Conservation (phyloP, 2,329 filamentous ascomycete genomes). For the Hypomyces perniciosus region DNA sequence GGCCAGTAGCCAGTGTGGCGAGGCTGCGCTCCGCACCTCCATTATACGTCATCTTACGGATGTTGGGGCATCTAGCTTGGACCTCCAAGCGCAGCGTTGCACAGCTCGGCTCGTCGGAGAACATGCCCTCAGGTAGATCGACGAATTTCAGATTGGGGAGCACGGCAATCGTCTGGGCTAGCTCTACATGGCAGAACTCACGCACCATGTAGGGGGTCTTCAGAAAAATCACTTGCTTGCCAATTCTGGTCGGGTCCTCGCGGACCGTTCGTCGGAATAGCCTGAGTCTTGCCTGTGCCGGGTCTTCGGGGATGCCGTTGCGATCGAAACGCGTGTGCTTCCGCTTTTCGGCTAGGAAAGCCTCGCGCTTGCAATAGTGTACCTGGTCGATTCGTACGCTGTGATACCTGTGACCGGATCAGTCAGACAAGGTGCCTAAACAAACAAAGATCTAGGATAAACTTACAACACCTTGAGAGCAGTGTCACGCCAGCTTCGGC, state of each 20-base stretch:
- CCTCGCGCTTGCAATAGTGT: constrained; percentile 88
- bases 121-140: constrained; percentile 85
- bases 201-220: constrained; percentile 95
- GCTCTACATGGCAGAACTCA: constrained; percentile 75
- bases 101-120: constrained; percentile 70
- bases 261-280: constrained; percentile 78
- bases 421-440: neutral
- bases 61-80: constrained; percentile 72
- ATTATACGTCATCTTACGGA: constrained; percentile 85
- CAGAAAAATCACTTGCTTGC: constrained; percentile 65
- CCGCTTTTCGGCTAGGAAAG: constrained; percentile 70
- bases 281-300: constrained; percentile 67
- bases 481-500: constrained; percentile 60
- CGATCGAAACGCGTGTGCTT: constrained; percentile 68
- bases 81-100: constrained; percentile 75
- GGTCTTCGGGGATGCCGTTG: constrained; percentile 75
- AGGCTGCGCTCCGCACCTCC: constrained; percentile 73
- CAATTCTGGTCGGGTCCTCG: constrained; percentile 64
- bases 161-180: constrained; percentile 80
- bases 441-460: neutral
- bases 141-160: constrained; percentile 82
- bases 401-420: constrained; percentile 57
- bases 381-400: constrained; percentile 90
- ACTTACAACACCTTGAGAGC: constrained; percentile 57
- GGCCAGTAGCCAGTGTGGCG: constrained; percentile 59